A percentile compares a stretch with the other conserved stretches of the same genome.
These are phyloP conservation scores for Polychytrium aggregatum DNA, from an alignment of 192 early-diverging fungal genomes.

Conservation along the genomic window DNA sequence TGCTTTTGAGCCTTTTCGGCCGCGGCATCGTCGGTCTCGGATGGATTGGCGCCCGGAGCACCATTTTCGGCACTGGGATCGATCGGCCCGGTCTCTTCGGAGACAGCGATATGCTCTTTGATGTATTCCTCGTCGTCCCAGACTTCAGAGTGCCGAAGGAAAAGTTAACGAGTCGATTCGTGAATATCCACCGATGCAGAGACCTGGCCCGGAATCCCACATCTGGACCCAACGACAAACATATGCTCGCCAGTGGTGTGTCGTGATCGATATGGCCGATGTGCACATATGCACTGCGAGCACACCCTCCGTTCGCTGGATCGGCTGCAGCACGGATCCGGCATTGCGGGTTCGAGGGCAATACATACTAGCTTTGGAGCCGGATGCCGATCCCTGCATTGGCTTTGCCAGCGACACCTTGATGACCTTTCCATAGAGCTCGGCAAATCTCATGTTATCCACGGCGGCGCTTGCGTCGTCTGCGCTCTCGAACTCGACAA, in stretches of 20 bases:
- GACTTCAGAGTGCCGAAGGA: constrained; percentile 7
- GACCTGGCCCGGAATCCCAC: no score
- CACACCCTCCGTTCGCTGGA: no score
- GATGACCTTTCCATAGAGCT: constrained; percentile 81
- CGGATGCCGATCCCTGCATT: constrained; percentile 5
- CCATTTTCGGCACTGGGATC: no score
- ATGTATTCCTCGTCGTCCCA: constrained; percentile 34
- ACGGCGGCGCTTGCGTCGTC: constrained; percentile 80
- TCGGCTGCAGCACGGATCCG: no score
- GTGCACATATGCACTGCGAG: no score
- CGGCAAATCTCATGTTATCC: constrained; percentile 84
- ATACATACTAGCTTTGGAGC: background rate
- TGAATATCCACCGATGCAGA: no score
- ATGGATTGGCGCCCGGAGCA: background rate
- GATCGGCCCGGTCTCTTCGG: background rate
- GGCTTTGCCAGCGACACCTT: constrained; percentile 78
- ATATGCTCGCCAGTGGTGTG: no score
- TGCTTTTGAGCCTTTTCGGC: no score
- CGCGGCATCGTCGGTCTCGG: background rate
- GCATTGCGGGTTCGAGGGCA: no score
- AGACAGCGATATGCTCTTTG: constrained; percentile 11
- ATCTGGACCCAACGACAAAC: no score
- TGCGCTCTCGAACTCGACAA: constrained; percentile 81
- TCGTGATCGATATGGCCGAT: no score
- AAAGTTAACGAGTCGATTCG: no score